Conservation (phyloP, 306 rosid species). For the Castanea sativa region DNA sequence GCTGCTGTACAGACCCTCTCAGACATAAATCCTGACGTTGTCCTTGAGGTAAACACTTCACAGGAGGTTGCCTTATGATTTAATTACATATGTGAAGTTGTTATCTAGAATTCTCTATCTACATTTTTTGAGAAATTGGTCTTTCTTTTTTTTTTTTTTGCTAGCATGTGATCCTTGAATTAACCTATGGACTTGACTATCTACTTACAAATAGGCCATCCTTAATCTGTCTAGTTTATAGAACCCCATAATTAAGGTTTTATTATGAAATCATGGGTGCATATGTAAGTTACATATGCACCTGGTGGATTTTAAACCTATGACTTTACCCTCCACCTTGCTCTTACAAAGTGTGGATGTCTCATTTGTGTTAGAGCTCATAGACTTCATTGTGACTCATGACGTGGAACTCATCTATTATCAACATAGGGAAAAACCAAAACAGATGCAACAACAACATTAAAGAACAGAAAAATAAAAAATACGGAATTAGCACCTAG, state of each 20-base stretch:
- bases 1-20: constrained; percentile 94
- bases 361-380: too few relatives aligned
- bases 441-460: too few relatives aligned
- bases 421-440: too few relatives aligned
- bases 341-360: too few relatives aligned
- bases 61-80: not conserved
- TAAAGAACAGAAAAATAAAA: too few relatives aligned
- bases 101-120: not conserved
- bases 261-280: not conserved
- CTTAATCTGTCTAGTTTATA: not conserved
- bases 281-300: too few relatives aligned
- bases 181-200: not conserved
- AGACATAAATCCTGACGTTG: constrained; percentile 94
- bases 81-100: not conserved
- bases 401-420: not conserved
- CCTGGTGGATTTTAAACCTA: too few relatives aligned
- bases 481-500: too few relatives aligned
- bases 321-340: too few relatives aligned
- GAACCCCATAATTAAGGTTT: not conserved
- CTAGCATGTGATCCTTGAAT: not conserved
- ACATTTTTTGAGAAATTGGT: not conserved
- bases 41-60: constrained; percentile 63
- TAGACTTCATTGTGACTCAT: too few relatives aligned
- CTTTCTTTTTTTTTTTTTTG: not conserved
- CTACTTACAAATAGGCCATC: not conserved